Conservation (phyloP, 192 early-diverging fungal genomes). For the Backusella circina region DNA sequence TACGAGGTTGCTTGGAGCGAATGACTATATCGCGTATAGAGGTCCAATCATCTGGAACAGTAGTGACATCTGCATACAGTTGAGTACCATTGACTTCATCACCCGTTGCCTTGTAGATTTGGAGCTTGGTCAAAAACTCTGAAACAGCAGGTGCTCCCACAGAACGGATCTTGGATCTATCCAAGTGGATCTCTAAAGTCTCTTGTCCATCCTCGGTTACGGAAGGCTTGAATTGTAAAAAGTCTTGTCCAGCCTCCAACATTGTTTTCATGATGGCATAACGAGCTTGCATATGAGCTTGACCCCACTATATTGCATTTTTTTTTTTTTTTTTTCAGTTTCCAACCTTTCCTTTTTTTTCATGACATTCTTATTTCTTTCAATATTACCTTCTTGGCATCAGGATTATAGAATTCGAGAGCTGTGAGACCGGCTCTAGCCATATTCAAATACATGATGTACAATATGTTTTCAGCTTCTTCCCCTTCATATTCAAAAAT, state of each 20-base stretch:
- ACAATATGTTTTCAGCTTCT: constrained; percentile 47
- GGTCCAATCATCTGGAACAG: constrained; percentile 48
- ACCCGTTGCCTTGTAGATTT: constrained; percentile 58
- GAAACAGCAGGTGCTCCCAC: constrained; percentile 48
- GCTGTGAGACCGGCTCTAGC: constrained; percentile 53
- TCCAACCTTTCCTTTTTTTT: constrained; percentile 16
- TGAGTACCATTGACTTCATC: constrained; percentile 43
- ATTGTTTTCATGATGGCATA: constrained; percentile 52
- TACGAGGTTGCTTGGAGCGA: constrained; percentile 48
- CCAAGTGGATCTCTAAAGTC: constrained; percentile 42
- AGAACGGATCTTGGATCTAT: constrained; percentile 47
- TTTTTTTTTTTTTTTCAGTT: neutral
- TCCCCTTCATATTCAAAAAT: constrained; percentile 50
- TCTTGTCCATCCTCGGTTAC: constrained; percentile 22
- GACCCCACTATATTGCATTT: constrained; percentile 32
- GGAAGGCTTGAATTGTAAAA: constrained; percentile 34
- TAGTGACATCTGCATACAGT: constrained; percentile 45
- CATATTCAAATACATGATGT: constrained; percentile 51
- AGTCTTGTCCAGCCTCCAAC: constrained; percentile 36
- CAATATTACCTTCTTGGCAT: constrained; percentile 28
- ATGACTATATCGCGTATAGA: constrained; percentile 50
- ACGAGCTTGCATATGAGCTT: constrained; percentile 62
- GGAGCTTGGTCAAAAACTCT: constrained; percentile 52
- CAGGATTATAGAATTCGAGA: constrained; percentile 51
- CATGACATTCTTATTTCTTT: neutral